These are phyloP conservation scores for Auriscalpium microsporum DNA, from an alignment of 768 basidiomycete species.

Conservation along the genomic window DNA sequence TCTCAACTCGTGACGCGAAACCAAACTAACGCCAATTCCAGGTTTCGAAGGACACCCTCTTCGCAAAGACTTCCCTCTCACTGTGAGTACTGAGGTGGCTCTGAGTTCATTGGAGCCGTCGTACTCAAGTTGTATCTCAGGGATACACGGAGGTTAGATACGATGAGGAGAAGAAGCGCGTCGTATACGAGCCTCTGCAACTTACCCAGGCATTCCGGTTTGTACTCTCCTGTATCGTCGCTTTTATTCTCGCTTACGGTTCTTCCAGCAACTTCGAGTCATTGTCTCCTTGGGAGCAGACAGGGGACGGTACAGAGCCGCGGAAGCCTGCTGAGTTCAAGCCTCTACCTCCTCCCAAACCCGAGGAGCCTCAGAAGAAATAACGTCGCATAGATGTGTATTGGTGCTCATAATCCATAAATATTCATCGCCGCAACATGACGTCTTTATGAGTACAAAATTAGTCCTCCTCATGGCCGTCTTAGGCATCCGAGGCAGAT, in stretches of 20 bases:
- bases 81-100: slow-evolving; percentile 41
- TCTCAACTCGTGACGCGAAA: background rate
- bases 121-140: slow-evolving; percentile 30
- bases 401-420: background rate
- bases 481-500: background rate
- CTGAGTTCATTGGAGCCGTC: background rate
- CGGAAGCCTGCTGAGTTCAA: slow-evolving; percentile 65
- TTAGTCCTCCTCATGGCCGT: background rate
- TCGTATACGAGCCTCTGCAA: slow-evolving; percentile 96
- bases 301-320: slow-evolving; percentile 56
- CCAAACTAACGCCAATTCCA: slow-evolving; percentile 21
- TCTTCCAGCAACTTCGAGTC: slow-evolving; percentile 82
- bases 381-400: slow-evolving; percentile 26
- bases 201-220: slow-evolving; percentile 97
- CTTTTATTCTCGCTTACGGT: background rate
- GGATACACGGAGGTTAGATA: slow-evolving; percentile 99
- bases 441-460: background rate
- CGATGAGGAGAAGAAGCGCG: slow-evolving; percentile 94
- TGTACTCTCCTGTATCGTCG: slow-evolving; percentile 13
- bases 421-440: background rate
- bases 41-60: slow-evolving; percentile 97
- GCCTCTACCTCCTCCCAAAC: slow-evolving; percentile 63
- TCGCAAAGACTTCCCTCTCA: slow-evolving; percentile 96
- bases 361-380: slow-evolving; percentile 74
- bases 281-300: slow-evolving; percentile 91